These are phyloP conservation scores for Penicillium sp. DNA, from an alignment of 2,329 filamentous ascomycete species.

Conservation along the genomic window DNA sequence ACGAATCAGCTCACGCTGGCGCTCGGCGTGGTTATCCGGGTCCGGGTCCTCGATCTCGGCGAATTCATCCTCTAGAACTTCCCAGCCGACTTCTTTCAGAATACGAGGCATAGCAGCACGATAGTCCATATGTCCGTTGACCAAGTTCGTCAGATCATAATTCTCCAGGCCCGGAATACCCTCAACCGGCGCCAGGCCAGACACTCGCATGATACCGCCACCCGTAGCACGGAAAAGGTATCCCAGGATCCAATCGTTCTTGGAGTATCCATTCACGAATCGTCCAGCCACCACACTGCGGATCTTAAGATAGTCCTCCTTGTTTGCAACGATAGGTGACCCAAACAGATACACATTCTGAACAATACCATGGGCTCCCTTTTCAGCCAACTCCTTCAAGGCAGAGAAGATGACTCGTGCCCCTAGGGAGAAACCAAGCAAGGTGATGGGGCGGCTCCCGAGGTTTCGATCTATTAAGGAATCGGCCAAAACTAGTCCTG, in stretches of 20 bases:
- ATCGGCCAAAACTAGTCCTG: conserved; percentile 88
- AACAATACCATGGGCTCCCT: conserved; percentile 77
- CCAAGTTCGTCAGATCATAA: conserved; percentile 76
- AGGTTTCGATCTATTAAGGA: conserved; percentile 88
- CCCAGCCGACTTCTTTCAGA: conserved; percentile 82
- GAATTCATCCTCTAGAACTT: conserved; percentile 89
- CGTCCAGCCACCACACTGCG: conserved; percentile 83
- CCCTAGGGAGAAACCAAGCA: conserved; percentile 92
- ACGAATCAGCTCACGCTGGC: conserved; percentile 88
- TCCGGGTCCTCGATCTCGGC: conserved; percentile 96
- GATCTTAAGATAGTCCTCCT: conserved; percentile 78
- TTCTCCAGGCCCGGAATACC: conserved; percentile 80
- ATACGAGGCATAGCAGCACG: conserved; percentile 85
- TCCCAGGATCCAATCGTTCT: conserved; percentile 92
- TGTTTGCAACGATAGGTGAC: conserved; percentile 83
- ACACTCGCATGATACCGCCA: conserved; percentile 83
- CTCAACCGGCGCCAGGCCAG: conserved; percentile 73
- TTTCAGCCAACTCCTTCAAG: conserved; percentile 76
- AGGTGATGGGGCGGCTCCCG: conserved; percentile 82
- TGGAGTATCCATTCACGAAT: conserved; percentile 91
- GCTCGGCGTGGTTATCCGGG: conserved; percentile 80
- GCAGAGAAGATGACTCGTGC: conserved; percentile 90
- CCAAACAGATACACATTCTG: conserved; percentile 97
- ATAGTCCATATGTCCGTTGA: conserved; percentile 95
- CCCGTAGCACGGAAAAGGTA: conserved; percentile 94